phyloP scores from a whole-genome alignment of 768 basidiomycete species.

The Lanmaoa rubissima region DNA sequence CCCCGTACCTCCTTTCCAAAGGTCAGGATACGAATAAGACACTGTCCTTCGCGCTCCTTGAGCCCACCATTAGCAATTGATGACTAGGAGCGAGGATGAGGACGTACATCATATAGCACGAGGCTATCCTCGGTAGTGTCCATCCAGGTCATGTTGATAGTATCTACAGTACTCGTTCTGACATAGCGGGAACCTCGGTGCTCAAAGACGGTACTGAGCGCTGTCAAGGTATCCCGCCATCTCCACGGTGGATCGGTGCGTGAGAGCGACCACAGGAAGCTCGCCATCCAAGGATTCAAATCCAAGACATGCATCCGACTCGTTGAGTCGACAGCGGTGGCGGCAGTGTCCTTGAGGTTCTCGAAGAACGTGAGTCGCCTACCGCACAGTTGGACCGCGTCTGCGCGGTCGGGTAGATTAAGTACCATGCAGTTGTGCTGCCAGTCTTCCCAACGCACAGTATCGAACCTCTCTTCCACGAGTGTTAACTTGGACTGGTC shows the following conservation, averaged over 20 bases:
- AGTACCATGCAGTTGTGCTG: slow-evolving; percentile 37
- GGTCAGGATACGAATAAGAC: slow-evolving; percentile 31
- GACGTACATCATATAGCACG: slow-evolving; percentile 51
- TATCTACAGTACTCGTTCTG: slow-evolving; percentile 42
- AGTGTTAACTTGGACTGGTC: slow-evolving; percentile 51
- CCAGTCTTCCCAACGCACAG: slow-evolving; percentile 58
- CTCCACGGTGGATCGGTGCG: slow-evolving; percentile 30
- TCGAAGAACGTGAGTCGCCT: slow-evolving; percentile 34
- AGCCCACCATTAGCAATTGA: neutral
- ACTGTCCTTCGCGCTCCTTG: slow-evolving; percentile 35
- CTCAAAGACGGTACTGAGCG: slow-evolving; percentile 31
- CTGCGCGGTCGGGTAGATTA: slow-evolving; percentile 32
- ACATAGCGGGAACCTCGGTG: slow-evolving; percentile 28
- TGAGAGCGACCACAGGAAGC: slow-evolving; percentile 27
- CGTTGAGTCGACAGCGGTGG: slow-evolving; percentile 9
- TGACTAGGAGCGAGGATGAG: neutral
- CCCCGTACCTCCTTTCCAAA: slow-evolving; percentile 27
- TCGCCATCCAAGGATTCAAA: slow-evolving; percentile 28
- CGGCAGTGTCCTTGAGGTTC: slow-evolving; percentile 18
- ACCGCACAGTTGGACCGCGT: slow-evolving; percentile 30
- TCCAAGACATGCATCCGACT: slow-evolving; percentile 31
- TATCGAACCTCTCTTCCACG: slow-evolving; percentile 42
- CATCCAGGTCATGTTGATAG: slow-evolving; percentile 47
- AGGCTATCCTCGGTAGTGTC: slow-evolving; percentile 61
- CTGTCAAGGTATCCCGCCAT: slow-evolving; percentile 26